Conservation (phyloP, 805 yeast genomes). For the Sugiyamaella mastotermitis region DNA sequence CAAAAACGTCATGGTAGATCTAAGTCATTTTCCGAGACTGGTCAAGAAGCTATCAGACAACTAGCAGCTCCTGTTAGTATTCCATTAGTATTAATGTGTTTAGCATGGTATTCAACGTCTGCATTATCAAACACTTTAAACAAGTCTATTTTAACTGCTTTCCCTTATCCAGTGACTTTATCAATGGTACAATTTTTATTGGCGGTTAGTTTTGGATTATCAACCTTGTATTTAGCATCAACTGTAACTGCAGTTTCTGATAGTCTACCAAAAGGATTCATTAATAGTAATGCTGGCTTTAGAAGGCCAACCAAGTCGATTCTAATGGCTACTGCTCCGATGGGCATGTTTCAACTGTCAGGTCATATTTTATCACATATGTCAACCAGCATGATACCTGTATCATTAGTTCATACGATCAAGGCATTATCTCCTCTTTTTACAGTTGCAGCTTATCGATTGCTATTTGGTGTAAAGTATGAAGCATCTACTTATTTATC, state of each 20-base stretch:
- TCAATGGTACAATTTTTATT: constrained; percentile 82
- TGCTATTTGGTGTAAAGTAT: constrained; percentile 54
- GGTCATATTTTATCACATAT: constrained; percentile 91
- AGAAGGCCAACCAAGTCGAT: constrained; percentile 25
- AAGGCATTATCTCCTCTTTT: constrained; percentile 87
- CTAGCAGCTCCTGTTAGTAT: constrained; percentile 38
- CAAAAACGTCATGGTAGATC: constrained; percentile 14
- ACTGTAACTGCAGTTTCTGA: constrained; percentile 25
- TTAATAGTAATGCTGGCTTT: constrained; percentile 23
- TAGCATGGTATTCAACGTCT: constrained; percentile 73
- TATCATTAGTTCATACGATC: constrained; percentile 90
- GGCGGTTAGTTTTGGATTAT: constrained; percentile 56
- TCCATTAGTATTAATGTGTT: constrained; percentile 52
- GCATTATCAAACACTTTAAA: constrained; percentile 79
- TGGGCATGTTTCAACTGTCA: constrained; percentile 88
- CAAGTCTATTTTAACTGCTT: constrained; percentile 63
- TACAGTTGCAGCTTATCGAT: constrained; percentile 73
- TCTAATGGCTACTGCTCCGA: constrained; percentile 59
- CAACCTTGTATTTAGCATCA: constrained; percentile 37
- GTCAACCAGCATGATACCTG: constrained; percentile 88
- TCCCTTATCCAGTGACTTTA: constrained; percentile 78
- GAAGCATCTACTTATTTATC: constrained; percentile 66
- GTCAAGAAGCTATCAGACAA: constrained; percentile 32
- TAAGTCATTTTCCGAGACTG: constrained; percentile 20
- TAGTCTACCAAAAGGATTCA: constrained; percentile 32